Conservation (phyloP, 2,329 filamentous ascomycete genomes). For the Ophiostoma australiae region DNA sequence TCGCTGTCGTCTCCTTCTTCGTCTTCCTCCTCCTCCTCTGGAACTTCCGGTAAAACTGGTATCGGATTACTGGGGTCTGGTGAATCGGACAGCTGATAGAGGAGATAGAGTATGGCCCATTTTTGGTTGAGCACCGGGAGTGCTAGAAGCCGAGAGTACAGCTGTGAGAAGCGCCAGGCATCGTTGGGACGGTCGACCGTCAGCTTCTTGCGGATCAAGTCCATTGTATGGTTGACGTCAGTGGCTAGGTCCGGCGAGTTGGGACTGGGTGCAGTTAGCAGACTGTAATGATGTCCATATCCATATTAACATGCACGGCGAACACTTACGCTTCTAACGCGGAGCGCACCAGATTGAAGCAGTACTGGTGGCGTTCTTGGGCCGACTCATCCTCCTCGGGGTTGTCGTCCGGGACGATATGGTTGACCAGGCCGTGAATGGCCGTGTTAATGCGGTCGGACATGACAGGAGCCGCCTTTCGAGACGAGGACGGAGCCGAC, state of each 20-base stretch:
- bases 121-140: conserved; percentile 91
- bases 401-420: conserved; percentile 62
- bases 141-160: conserved; percentile 84
- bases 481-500: conserved; percentile 20
- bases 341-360: conserved; percentile 48
- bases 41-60: conserved; percentile 40
- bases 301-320: not conserved
- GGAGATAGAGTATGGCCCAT: conserved; percentile 91
- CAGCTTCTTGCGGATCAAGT: conserved; percentile 85
- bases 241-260: conserved; percentile 53
- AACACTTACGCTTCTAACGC: conserved; percentile 48
- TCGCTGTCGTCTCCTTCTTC: conserved; percentile 26
- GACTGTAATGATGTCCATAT: not conserved
- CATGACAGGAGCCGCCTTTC: conserved; percentile 52
- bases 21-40: conserved; percentile 27
- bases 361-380: conserved; percentile 64
- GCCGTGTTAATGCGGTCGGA: conserved; percentile 69
- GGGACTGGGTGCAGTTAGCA: conserved; percentile 21
- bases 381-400: conserved; percentile 62
- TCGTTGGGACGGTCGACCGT: conserved; percentile 72
- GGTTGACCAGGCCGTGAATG: conserved; percentile 71
- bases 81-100: conserved; percentile 75
- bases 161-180: conserved; percentile 79
- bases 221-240: conserved; percentile 85
- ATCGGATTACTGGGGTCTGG: conserved; percentile 51